Base-by-base conservation (phyloP, 805 yeast genomes). In the Zygosaccharomyces lentus region DNA sequence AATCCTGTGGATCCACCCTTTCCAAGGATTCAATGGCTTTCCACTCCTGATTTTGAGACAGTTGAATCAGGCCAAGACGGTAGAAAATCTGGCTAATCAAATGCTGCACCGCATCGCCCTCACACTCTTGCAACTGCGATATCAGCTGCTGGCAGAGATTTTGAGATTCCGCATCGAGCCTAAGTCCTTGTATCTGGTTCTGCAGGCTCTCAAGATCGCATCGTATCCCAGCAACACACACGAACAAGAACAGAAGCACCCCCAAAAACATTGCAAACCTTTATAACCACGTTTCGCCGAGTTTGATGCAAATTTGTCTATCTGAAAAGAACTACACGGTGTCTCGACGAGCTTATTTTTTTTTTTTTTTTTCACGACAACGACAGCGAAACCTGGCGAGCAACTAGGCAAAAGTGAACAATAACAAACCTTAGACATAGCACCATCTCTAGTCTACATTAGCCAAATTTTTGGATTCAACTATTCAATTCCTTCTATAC, bases 51-150 rank as follows among this genome's bases (percentile, higher is more conserved):
- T 78, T 78, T 50, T 81, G 57, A 10, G 80, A 73, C 44, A 81
- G 62, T 44, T 82, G 82, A 2, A 83, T 75, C 36, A 82, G 59
- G 0, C 87, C 89, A 45, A 75, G 73, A 57, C 79, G 82, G 58
- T 76, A 81, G 49, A 74, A 72, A 1, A 81, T 62, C 50, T 74
- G 58, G 39, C 59, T 56, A 4, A 45, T 40, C 21, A 55, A 40
- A 25, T 38, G 30, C 17, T 41, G 43, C 9, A 26, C 34, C 23
- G 21, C 30, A 8, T 39, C 43, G 9, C 35, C 46, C 7, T 42
- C 35, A 34, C 53, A 51, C 9, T 32, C 34, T 10, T 37, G 36
- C 15, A 54, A 46, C 39, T 46, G 48, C 13, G 43, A 46, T 24
- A 46, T 36, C 25, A 56, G 32, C 9, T 50, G 37, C 12, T 51